These are phyloP conservation scores for Penstemon eatonii DNA, from an alignment of 257 asterid genomes.

Conservation along the genomic window DNA sequence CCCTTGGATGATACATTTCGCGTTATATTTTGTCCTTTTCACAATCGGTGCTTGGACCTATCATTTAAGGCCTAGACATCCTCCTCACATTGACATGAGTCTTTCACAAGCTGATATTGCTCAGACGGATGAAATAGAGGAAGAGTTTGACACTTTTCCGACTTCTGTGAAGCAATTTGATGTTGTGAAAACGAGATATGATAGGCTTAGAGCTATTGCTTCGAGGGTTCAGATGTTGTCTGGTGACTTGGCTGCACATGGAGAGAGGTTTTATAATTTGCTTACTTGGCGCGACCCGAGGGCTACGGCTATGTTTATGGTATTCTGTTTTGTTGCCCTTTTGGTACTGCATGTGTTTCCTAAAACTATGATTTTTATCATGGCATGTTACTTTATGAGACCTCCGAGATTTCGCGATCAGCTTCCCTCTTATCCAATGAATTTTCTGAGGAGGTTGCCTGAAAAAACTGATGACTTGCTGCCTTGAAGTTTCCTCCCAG, in stretches of 20 bases:
- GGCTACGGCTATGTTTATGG: conserved; percentile 37
- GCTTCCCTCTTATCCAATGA: too few relatives aligned
- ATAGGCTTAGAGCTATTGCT: conserved; percentile 41
- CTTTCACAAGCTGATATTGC: conserved; percentile 68
- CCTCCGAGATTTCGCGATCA: too few relatives aligned
- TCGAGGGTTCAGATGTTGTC: conserved; percentile 49
- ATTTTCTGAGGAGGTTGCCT: too few relatives aligned
- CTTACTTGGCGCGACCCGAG: conserved; percentile 52
- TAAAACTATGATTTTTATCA: too few relatives aligned
- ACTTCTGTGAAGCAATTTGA: conserved; percentile 36
- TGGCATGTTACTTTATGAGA: too few relatives aligned
- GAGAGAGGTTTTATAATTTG: conserved; percentile 40
- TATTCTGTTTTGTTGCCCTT: conserved; percentile 33
- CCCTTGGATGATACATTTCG: too few relatives aligned
- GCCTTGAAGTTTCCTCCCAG: too few relatives aligned
- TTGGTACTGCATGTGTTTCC: conserved; percentile 37
- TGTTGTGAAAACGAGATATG: conserved; percentile 53
- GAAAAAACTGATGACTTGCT: too few relatives aligned
- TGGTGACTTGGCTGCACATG: conserved; percentile 47
- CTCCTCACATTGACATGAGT: conserved; percentile 66
- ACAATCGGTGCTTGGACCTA: conserved; percentile 59
- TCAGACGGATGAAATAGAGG: conserved; percentile 59
- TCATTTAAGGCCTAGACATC: conserved; percentile 37
- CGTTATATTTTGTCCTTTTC: conserved; percentile 32
- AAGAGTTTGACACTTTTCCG: conserved; percentile 72